Evolutionary conservation across 352 stramenopile species (phyloP), one percentile per base, ranked within the genome.

Genomic region (Phytophthora podocarpi): DNA sequence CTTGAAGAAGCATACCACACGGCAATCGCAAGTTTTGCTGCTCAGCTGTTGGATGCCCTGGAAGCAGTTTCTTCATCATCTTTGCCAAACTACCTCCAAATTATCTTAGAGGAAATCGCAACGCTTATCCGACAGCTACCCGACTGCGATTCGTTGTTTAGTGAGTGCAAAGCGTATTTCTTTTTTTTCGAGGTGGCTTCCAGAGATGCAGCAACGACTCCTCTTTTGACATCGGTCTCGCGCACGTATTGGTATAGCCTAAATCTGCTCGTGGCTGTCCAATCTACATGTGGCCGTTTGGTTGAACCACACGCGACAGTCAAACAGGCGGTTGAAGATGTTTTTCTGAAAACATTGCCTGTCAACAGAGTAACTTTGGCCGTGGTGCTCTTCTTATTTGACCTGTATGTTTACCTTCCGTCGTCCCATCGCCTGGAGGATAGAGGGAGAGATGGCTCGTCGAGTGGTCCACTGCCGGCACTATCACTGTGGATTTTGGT

Each of bases 101-200:
- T 36, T 21, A 30, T 74, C 18, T 62, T 83, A 12, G 36, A 53
- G 1, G 68, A 87, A 60, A 36, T 89, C 12, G 31, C 64, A 4
- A 16, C 20, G 4, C 36, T 82, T 3, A 35, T 91, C 15, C 72
- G 75, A 16, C 77, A 89, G 46, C 51, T 93, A 10, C 80, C 82
- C 1, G 82, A 91, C 37, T 91, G 80, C 41, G 59, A 78, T 15
- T 69, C 76, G 20, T 50, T 89, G 16, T 88, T 91, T 55, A 51
- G 61, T 23, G 70, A 50, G 2, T 87, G 73, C 20, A 72, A 72
- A 47, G 50, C 70, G 1, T 93, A 93, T 52, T 73, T 80, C 13
- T 91, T 83, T 60, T 93, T 77, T 45, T 91, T 93, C 42, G 79
- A 89, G 27, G 72, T 91, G 13, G 79, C 66, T 5, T 67, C 72